A percentile compares a stretch with the other conserved stretches of the same genome.
Evolutionary conservation across 495 filamentous ascomycete species (phyloP).

Genomic region (Penicillium chermesinum): DNA sequence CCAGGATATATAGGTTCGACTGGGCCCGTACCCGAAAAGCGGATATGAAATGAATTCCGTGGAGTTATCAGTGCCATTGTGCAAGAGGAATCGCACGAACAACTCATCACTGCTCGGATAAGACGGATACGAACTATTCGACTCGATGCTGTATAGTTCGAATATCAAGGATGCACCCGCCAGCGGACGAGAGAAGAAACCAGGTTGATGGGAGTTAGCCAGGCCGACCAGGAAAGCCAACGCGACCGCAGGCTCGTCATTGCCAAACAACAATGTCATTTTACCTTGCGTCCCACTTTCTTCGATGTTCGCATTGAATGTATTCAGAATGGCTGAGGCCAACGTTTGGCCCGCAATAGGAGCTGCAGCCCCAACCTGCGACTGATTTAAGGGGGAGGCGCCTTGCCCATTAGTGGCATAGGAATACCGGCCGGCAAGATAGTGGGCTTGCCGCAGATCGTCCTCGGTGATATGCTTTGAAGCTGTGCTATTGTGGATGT

Average conservation of each 20-base stretch:
- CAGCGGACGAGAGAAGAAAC: conserved; percentile 67
- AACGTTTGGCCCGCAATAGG: conserved; percentile 64
- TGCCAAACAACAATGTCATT: conserved; percentile 63
- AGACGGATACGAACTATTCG: conserved; percentile 30
- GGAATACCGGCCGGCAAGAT: conserved; percentile 62
- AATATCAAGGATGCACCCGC: conserved; percentile 66
- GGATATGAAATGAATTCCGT: conserved; percentile 52
- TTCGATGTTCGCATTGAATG: conserved; percentile 49
- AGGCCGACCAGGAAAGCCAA: conserved; percentile 69
- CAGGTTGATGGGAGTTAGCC: conserved; percentile 38
- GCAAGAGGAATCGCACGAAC: conserved; percentile 69
- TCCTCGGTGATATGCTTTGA: conserved; percentile 45
- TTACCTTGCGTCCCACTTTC: conserved; percentile 38
- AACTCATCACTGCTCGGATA: conserved; percentile 55
- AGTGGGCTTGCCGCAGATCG: conserved; percentile 53
- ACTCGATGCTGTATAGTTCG: conserved; percentile 64
- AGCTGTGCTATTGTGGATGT: conserved; percentile 64
- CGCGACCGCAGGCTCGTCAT: conserved; percentile 64
- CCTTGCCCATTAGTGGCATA: conserved; percentile 59
- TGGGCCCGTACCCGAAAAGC: conserved; percentile 57
- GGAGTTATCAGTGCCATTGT: conserved; percentile 62
- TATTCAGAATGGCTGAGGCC: conserved; percentile 53
- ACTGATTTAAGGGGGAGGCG: conserved; percentile 32
- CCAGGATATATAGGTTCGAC: conserved; percentile 52
- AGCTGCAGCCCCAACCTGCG: conserved; percentile 37